Evolutionary conservation across 2,329 filamentous ascomycete genomes (phyloP), one percentile per base, ranked within the genome.

Genomic region (Simplicillium sp.): DNA sequence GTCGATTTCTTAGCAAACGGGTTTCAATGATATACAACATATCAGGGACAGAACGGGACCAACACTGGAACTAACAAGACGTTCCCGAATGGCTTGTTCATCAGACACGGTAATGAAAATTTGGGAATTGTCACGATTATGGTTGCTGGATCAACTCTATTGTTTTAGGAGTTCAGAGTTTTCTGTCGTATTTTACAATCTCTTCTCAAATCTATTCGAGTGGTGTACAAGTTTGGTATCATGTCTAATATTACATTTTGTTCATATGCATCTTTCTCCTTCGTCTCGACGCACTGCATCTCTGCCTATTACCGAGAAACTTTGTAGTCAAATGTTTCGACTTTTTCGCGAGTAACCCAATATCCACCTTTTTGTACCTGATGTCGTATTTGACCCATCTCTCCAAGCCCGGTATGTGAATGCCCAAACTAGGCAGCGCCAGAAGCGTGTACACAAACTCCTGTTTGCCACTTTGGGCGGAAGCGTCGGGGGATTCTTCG

Each of bases 401-500:
- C 34, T 69, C 62, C 16, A 74, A 44, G 0, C 65, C 62, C 0
- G 71, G 70, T 7, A 74, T 44, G 2, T 64, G 54, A 4, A 76
- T 53, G 0, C 66, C 68, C 34, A 80, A 52, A 16, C 71, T 73
- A 3, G 75, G 74, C 44, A 79, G 59, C 17, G 70, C 73, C 11
- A 80, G 46, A 41, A 79, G 52, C 33, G 62, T 65, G 50, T 64
- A 48, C 15, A 28, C 20, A 5, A 9, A 25, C 9, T 6, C 20
- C 6, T 5, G 20, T 25, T 25, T 9, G 20, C 20, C 20, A 9
- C 9, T 5, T 42, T 41, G 14, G 18, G 13, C 41, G 32, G 15
- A 15, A 18, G 7, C 14, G 3, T 20, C 31, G 11, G 34, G 18
- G 3, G 15, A 12, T 44, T 7, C 29, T 34, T 72, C 58, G 3